Percentiles rank a stretch among this genome's conserved stretches.
These are phyloP conservation scores for Phytomonas sp. DNA, from an alignment of 208 protist genomes.

Conservation along the genomic window DNA sequence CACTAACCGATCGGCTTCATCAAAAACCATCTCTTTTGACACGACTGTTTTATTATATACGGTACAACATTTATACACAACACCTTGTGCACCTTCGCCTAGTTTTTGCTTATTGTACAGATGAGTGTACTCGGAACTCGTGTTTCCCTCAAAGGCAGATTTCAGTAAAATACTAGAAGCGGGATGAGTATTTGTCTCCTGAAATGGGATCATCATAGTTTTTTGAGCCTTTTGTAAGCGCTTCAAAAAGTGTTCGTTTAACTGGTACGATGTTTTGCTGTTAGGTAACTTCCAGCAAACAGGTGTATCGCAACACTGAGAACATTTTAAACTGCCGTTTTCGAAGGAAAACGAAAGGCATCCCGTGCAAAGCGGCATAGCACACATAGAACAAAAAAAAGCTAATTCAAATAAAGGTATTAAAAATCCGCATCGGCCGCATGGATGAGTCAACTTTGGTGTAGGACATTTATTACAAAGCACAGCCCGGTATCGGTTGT, in stretches of 20 bases:
- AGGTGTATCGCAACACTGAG: conserved; percentile 42
- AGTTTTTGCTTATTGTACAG: conserved; percentile 34
- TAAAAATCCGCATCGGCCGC: conserved; percentile 31
- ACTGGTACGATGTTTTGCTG: background rate
- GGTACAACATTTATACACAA: conserved; percentile 73
- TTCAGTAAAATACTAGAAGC: background rate
- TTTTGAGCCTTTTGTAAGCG: background rate
- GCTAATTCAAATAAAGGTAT: conserved; percentile 18
- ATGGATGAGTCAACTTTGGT: conserved; percentile 21
- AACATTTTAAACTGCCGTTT: conserved; percentile 59
- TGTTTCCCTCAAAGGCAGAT: background rate
- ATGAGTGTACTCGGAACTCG: conserved; percentile 37
- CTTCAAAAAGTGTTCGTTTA: conserved; percentile 3
- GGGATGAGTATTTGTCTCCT: background rate
- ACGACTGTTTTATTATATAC: conserved; percentile 65
- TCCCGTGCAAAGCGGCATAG: conserved; percentile 35
- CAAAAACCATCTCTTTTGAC: conserved; percentile 74
- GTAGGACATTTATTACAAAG: conserved; percentile 38
- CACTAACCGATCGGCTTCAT: conserved; percentile 18
- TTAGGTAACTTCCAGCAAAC: conserved; percentile 20
- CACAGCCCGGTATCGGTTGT: conserved; percentile 29
- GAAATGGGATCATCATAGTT: background rate
- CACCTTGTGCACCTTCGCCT: conserved; percentile 70
- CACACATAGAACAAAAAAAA: conserved; percentile 64
- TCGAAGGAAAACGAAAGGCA: conserved; percentile 62